Percentiles rank a stretch among this genome's conserved stretches.
These are phyloP conservation scores for Primulina eburnea DNA, from an alignment of 257 asterid genomes.

Conservation along the genomic window DNA sequence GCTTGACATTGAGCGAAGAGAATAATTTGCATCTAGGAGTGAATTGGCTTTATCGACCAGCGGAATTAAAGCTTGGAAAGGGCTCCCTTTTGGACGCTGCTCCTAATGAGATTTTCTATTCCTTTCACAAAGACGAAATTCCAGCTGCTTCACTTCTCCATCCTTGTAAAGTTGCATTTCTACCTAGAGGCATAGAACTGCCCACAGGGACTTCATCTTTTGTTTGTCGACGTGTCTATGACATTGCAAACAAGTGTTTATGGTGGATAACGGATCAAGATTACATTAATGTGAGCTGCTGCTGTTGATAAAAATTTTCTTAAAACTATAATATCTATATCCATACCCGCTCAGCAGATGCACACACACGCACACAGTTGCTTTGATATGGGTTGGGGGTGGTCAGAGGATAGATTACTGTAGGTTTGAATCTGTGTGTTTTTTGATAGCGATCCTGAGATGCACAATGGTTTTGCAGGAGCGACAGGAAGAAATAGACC, in stretches of 20 bases:
- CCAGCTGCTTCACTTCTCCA: constrained; percentile 87
- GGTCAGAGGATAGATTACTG: neutral
- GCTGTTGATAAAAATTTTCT: constrained; percentile 30
- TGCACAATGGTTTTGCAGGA: constrained; percentile 46
- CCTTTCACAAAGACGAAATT: constrained; percentile 77
- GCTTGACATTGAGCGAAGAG: constrained; percentile 41
- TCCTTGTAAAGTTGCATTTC: constrained; percentile 98
- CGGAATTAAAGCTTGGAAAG: constrained; percentile 58
- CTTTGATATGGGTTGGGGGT: neutral
- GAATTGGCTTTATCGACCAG: constrained; percentile 83
- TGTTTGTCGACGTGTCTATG: constrained; percentile 83
- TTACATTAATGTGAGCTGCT: constrained; percentile 64
- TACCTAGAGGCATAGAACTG: constrained; percentile 79
- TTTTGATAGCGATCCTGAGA: neutral
- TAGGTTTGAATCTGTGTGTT: neutral
- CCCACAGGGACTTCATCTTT: constrained; percentile 69
- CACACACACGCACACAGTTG: too few species aligned
- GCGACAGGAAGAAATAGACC: constrained; percentile 69
- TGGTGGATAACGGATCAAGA: constrained; percentile 93
- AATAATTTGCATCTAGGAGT: constrained; percentile 56
- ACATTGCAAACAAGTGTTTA: constrained; percentile 46
- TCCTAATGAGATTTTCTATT: constrained; percentile 82
- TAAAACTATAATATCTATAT: too few species aligned
- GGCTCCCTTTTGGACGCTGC: constrained; percentile 60
- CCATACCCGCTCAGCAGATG: too few species aligned